These are phyloP conservation scores for Monosporascus sp. DNA, from an alignment of 2,329 filamentous ascomycete genomes.

Conservation along the genomic window DNA sequence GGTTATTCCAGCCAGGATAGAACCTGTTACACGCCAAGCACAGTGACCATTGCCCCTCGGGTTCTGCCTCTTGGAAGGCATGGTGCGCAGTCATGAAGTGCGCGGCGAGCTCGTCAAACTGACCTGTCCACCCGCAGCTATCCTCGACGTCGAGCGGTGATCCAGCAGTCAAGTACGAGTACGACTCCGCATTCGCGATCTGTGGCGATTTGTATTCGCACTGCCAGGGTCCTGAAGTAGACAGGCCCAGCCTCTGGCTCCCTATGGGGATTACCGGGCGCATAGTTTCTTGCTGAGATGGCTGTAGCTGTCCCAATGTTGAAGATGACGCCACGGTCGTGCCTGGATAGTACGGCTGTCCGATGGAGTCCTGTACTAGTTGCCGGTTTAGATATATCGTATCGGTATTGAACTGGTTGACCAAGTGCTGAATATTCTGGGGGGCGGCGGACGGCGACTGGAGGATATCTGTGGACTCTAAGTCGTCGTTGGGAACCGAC, in stretches of 20 bases:
- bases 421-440: conserved; percentile 9
- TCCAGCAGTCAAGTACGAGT: neutral
- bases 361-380: conserved; percentile 11
- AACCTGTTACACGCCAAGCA: conserved; percentile 15
- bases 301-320: neutral
- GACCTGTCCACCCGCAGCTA: conserved; percentile 21
- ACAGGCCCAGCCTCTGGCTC: conserved; percentile 9
- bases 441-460: conserved; percentile 7
- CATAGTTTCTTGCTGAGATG: neutral
- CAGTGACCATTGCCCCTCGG: conserved; percentile 11
- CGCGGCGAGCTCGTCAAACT: conserved; percentile 11
- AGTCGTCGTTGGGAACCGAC: neutral
- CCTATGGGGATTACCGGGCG: conserved; percentile 12
- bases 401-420: conserved; percentile 14
- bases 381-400: conserved; percentile 12
- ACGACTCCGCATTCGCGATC: conserved; percentile 1
- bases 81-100: conserved; percentile 20
- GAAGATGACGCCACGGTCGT: neutral
- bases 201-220: conserved; percentile 17
- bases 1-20: conserved; percentile 5
- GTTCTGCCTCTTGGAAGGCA: conserved; percentile 11
- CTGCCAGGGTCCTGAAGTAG: conserved; percentile 15
- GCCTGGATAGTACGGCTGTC: conserved; percentile 13
- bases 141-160: neutral
- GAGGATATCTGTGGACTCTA: conserved; percentile 8